Percentiles rank a stretch among this genome's conserved stretches.
Conservation (phyloP, 164 flowering plant genomes). For the Vitis riparia region DNA sequence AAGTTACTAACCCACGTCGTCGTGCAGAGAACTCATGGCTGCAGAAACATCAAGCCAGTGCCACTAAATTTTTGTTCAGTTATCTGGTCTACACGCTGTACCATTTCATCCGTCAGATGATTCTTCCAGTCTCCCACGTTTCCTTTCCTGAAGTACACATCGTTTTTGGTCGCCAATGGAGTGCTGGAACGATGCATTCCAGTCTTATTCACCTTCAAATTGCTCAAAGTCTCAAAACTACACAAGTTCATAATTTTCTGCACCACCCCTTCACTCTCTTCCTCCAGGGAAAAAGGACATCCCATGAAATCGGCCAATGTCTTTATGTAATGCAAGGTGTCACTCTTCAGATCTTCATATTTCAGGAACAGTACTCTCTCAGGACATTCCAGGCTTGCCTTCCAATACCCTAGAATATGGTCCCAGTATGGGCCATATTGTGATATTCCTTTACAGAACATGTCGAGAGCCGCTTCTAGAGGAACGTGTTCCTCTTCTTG, state of each 20-base stretch:
- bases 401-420: constrained; percentile 24
- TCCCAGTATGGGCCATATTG: constrained; percentile 27
- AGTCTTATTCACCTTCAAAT: constrained; percentile 12
- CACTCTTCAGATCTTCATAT: constrained; percentile 17
- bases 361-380: constrained; percentile 12
- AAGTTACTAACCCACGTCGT: too few relatives aligned
- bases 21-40: too few relatives aligned
- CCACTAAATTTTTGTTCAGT: too few relatives aligned
- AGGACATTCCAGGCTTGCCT: constrained; percentile 17
- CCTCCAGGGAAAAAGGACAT: constrained; percentile 16
- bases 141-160: too few relatives aligned
- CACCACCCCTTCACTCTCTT: constrained; percentile 12
- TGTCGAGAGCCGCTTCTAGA: constrained; percentile 14
- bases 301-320: constrained; percentile 25
- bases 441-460: constrained; percentile 19
- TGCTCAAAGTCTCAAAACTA: constrained; percentile 30
- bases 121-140: too few relatives aligned
- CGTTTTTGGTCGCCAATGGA: too few relatives aligned
- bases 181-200: too few relatives aligned
- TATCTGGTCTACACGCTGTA: too few relatives aligned
- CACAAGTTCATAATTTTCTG: constrained; percentile 18
- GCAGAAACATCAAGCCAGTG: too few relatives aligned
- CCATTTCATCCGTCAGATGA: too few relatives aligned
- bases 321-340: constrained; percentile 3
- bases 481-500: background rate